phyloP scores from a whole-genome alignment of 441 rosid genomes.

The Aleurites moluccanus region DNA sequence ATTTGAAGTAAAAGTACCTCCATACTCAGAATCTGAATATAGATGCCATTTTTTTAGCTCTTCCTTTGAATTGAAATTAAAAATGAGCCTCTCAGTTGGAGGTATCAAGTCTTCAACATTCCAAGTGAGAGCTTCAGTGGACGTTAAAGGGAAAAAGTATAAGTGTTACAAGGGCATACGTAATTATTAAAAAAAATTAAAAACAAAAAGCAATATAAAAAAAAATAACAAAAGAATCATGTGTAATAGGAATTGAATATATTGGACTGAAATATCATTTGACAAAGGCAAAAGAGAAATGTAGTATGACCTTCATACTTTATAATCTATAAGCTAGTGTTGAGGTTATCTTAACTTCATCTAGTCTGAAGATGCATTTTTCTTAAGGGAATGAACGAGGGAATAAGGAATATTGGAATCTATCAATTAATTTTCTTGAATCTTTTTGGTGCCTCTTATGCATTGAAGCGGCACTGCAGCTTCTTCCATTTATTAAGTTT shows the following conservation, averaged over 20 bases:
- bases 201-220: not conserved
- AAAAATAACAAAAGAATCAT: not conserved
- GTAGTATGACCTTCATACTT: not conserved
- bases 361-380: not conserved
- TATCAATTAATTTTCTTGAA: not conserved
- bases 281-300: not conserved
- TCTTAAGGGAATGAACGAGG: not conserved
- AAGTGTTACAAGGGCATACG: not conserved
- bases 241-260: not conserved
- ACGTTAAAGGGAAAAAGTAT: not conserved
- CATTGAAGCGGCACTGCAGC: not conserved
- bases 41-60: constrained; percentile 87
- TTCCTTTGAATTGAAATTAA: constrained; percentile 68
- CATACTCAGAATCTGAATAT: constrained; percentile 87
- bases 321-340: not conserved
- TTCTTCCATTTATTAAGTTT: not conserved
- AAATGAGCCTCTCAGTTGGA: constrained; percentile 64
- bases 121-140: constrained; percentile 72
- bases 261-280: not conserved
- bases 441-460: not conserved
- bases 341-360: not conserved
- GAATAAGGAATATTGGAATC: not conserved
- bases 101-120: constrained; percentile 81
- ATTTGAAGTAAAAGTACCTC: constrained; percentile 47
- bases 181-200: not conserved